Conservation (phyloP, 192 early-diverging fungal genomes). For the Backusella westeae region DNA sequence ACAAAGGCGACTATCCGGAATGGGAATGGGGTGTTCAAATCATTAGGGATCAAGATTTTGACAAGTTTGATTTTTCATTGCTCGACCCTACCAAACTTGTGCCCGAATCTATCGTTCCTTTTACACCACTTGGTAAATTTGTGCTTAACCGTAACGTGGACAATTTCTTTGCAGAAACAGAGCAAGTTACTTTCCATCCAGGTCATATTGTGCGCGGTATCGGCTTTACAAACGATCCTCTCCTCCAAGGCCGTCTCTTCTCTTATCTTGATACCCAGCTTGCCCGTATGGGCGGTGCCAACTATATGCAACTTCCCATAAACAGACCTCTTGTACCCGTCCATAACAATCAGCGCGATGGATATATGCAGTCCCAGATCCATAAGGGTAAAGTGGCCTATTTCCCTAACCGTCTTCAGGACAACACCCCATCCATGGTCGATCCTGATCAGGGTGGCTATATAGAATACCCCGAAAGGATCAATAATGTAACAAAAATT, state of each 20-base stretch:
- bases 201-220: slow-evolving; percentile 44
- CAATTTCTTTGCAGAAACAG: slow-evolving; percentile 48
- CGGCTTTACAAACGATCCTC: slow-evolving; percentile 40
- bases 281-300: slow-evolving; percentile 38
- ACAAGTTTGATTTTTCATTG: slow-evolving; percentile 41
- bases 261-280: slow-evolving; percentile 48
- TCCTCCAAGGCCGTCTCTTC: slow-evolving; percentile 48
- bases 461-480: slow-evolving; percentile 22
- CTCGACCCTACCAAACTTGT: slow-evolving; percentile 48
- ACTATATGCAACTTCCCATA: slow-evolving; percentile 46
- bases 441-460: slow-evolving; percentile 24
- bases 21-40: slow-evolving; percentile 47
- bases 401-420: slow-evolving; percentile 23
- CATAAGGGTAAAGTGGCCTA: slow-evolving; percentile 33
- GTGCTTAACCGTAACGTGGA: slow-evolving; percentile 41
- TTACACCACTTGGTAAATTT: slow-evolving; percentile 42
- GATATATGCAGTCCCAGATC: slow-evolving; percentile 28
- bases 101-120: slow-evolving; percentile 40
- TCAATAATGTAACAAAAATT: slow-evolving; percentile 9
- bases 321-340: slow-evolving; percentile 40
- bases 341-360: slow-evolving; percentile 48
- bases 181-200: slow-evolving; percentile 43
- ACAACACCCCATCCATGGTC: slow-evolving; percentile 10
- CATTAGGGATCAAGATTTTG: slow-evolving; percentile 27
- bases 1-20: slow-evolving; percentile 36